phyloP scores from a whole-genome alignment of 2,329 filamentous ascomycete genomes.

The Fusarium sp. region DNA sequence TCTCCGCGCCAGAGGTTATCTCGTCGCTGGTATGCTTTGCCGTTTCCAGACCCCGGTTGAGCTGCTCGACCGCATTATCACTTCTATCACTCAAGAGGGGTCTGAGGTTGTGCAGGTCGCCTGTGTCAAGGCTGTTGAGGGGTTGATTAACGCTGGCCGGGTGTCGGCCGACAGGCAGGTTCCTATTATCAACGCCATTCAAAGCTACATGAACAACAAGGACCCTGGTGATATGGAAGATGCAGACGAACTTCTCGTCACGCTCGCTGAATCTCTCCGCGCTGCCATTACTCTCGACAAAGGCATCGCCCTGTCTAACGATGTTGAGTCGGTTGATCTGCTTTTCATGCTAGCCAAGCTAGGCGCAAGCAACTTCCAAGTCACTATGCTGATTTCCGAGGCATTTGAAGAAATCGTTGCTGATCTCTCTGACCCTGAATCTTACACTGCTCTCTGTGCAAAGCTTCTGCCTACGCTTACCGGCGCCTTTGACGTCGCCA shows the following conservation, averaged over 20 bases:
- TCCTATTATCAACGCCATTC: conserved; percentile 67
- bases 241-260: conserved; percentile 90
- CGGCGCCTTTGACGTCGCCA: conserved; percentile 87
- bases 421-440: conserved; percentile 70
- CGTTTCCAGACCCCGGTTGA: conserved; percentile 70
- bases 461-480: conserved; percentile 89
- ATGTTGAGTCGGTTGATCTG: conserved; percentile 78
- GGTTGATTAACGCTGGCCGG: conserved; percentile 64
- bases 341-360: conserved; percentile 90
- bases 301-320: conserved; percentile 73
- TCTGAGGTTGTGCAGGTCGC: conserved; percentile 92
- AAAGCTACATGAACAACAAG: conserved; percentile 78
- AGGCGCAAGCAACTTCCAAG: conserved; percentile 88
- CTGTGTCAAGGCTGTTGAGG: conserved; percentile 86
- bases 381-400: conserved; percentile 86
- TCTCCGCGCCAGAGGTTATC: conserved; percentile 84
- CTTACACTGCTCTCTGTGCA: conserved; percentile 80
- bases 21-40: conserved; percentile 83
- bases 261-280: conserved; percentile 84
- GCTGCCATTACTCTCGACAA: conserved; percentile 84
- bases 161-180: conserved; percentile 65
- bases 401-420: conserved; percentile 88
- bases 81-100: conserved; percentile 76
- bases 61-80: conserved; percentile 76
- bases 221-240: conserved; percentile 86